Conservation (phyloP, 78 protist species). For the Chrysochromulina tobinii region DNA sequence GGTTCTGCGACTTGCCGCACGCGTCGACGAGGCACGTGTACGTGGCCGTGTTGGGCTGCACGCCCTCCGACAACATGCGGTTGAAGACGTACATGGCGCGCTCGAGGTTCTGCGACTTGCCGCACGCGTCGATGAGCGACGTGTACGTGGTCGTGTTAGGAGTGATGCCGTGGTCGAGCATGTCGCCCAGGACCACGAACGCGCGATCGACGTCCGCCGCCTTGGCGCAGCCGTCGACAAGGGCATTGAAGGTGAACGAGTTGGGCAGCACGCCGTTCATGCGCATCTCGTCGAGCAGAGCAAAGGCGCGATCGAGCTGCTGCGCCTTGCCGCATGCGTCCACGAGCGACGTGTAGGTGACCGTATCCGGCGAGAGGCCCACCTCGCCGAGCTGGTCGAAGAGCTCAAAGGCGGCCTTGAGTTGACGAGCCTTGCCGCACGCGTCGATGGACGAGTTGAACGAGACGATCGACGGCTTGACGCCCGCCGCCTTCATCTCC, state of each 20-base stretch:
- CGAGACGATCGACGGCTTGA: background rate
- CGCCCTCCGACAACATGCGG: background rate
- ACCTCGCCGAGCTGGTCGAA: background rate
- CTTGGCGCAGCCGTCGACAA: background rate
- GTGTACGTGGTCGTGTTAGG: background rate
- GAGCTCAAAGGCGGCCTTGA: background rate
- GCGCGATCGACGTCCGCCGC: background rate
- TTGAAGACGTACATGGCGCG: background rate
- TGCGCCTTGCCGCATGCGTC: background rate
- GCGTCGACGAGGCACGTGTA: background rate
- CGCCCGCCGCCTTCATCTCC: background rate
- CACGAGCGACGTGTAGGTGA: background rate
- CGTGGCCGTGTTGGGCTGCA: background rate
- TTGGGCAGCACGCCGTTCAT: background rate
- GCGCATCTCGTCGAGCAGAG: background rate
- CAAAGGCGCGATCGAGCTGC: background rate
- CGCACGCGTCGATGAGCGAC: constrained; percentile 6
- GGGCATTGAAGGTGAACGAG: background rate
- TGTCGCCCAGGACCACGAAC: background rate
- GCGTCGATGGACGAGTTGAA: background rate
- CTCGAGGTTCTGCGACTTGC: background rate
- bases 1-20: background rate
- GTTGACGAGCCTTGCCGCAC: background rate
- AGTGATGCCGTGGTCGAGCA: background rate
- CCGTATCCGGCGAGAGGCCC: background rate